Conservation (phyloP, 768 basidiomycete genomes). For the Daedalea quercina region DNA sequence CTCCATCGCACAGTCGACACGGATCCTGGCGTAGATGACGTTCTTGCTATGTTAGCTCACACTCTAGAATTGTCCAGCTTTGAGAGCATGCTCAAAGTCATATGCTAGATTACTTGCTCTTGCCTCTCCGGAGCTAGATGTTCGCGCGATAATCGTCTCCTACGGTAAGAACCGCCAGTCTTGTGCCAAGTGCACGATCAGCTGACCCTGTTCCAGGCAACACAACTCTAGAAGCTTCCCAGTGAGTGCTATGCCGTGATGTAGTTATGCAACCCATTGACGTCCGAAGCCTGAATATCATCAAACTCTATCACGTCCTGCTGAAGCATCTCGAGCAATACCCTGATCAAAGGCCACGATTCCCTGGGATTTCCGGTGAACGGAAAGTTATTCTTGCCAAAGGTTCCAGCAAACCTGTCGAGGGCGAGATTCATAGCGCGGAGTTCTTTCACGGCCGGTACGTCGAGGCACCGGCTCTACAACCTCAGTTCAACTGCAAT, state of each 20-base stretch:
- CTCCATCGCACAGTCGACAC: conserved; percentile 62
- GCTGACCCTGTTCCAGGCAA: conserved; percentile 44
- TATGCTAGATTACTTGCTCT: conserved; percentile 74
- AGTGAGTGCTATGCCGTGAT: conserved; percentile 34
- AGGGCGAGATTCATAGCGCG: conserved; percentile 68
- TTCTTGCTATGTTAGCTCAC: conserved; percentile 60
- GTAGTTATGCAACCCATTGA: background rate
- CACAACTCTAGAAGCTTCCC: conserved; percentile 53
- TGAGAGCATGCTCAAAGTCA: no score
- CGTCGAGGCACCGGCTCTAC: conserved; percentile 8
- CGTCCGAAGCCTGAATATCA: conserved; percentile 52
- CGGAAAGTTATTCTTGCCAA: conserved; percentile 55
- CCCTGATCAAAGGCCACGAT: conserved; percentile 49
- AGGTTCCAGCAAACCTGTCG: conserved; percentile 61
- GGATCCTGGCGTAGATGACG: conserved; percentile 84
- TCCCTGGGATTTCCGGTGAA: conserved; percentile 49
- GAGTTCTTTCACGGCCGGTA: conserved; percentile 83
- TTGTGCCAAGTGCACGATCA: background rate
- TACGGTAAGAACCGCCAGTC: conserved; percentile 48
- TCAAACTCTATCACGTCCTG: conserved; percentile 70
- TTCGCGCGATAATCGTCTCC: conserved; percentile 67
- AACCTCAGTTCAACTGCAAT: background rate
- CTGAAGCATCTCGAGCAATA: conserved; percentile 47
- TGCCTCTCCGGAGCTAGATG: conserved; percentile 77
- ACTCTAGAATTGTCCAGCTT: background rate